Conservation (phyloP, 805 yeast genomes). For the Hyphopichia homilentoma region DNA sequence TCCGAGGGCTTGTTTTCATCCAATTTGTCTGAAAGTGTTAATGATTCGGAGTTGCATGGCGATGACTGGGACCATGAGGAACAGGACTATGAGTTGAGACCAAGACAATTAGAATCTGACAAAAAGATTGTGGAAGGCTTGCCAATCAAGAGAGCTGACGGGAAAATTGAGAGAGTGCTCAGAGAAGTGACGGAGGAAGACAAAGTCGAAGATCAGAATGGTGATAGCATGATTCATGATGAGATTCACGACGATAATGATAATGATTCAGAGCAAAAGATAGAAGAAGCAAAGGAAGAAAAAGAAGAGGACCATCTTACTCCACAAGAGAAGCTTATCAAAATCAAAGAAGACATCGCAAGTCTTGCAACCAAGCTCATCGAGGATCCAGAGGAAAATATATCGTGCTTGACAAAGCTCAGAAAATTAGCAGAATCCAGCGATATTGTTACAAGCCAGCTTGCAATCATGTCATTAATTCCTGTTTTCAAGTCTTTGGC, state of each 20-base stretch:
- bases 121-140: conserved; percentile 60
- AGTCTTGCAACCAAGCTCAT: conserved; percentile 69
- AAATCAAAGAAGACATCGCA: conserved; percentile 81
- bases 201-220: conserved; percentile 14
- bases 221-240: conserved; percentile 12
- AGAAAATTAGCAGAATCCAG: conserved; percentile 67
- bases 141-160: conserved; percentile 74
- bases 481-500: conserved; percentile 82
- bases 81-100: conserved; percentile 71
- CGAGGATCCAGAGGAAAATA: conserved; percentile 88
- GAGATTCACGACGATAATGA: conserved; percentile 15
- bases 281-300: conserved; percentile 27
- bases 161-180: conserved; percentile 67
- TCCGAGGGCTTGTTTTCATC: conserved; percentile 30
- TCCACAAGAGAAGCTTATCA: conserved; percentile 51
- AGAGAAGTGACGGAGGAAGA: conserved; percentile 25
- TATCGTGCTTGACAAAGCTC: conserved; percentile 59
- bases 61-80: conserved; percentile 67
- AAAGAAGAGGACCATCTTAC: conserved; percentile 45
- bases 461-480: conserved; percentile 73
- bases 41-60: conserved; percentile 13
- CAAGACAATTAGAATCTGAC: conserved; percentile 51
- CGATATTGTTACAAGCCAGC: conserved; percentile 61
- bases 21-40: conserved; percentile 2
- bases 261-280: conserved; percentile 21